Percentiles rank a stretch among this genome's conserved stretches.
Evolutionary conservation across 73 alveolate species (phyloP).

Genomic region (Durusdinium trenchii): DNA sequence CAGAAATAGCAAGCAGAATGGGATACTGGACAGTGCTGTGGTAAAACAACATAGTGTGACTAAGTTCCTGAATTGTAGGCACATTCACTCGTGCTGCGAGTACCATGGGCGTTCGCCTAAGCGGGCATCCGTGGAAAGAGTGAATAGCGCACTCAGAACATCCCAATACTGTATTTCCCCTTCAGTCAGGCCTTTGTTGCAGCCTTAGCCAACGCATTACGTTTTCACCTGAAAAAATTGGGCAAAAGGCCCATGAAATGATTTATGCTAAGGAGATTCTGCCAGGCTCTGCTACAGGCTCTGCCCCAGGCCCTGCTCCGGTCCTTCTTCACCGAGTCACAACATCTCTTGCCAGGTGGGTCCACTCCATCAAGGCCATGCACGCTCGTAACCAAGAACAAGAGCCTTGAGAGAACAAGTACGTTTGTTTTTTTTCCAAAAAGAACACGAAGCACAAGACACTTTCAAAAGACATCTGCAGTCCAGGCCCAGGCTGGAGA

Average conservation of each 20-base stretch:
- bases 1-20: not conserved
- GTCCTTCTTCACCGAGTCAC: not conserved
- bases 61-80: no score
- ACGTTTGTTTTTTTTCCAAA: no score
- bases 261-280: not conserved
- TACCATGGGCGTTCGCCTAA: constrained; percentile 57
- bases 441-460: no score
- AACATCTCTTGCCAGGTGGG: not conserved
- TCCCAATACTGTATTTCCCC: not conserved
- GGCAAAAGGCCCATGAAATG: no score
- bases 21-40: not conserved
- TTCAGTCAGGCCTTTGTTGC: not conserved
- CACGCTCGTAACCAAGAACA: not conserved
- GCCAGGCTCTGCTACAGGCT: not conserved
- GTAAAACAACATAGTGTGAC: no score
- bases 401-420: no score
- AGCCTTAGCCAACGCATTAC: not conserved
- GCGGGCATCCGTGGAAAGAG: not conserved
- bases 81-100: constrained; percentile 61
- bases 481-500: constrained; percentile 32
- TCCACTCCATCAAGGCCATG: constrained; percentile 56
- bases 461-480: no score
- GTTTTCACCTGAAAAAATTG: no score
- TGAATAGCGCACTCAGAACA: not conserved
- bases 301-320: not conserved